Base-by-base conservation (phyloP, 768 basidiomycete species). In the Phanerochaete sordida region DNA sequence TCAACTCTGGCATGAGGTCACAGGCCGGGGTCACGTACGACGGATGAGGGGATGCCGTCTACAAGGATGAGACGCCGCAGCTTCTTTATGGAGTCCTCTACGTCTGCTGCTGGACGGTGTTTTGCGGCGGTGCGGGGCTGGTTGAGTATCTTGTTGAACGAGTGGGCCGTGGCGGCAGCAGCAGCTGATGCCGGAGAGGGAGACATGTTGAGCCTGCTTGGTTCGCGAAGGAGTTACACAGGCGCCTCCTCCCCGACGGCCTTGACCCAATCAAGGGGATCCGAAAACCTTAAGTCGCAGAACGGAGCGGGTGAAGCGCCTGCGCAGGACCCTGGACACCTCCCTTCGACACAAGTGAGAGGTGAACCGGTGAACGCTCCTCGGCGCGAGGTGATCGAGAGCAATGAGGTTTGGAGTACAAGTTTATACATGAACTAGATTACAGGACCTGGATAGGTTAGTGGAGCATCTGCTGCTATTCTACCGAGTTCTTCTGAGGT, bases 11-110 rank as follows among this genome's bases (percentile, higher is more conserved):
- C 3, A 28, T 57, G 43, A 35, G 9, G 24, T 47, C 26, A 57
- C 31, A 48, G 23, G 2, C n/a, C 11, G n/a, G 31, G 37, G 23
- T 23, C 15, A 81, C 88, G 60, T 71, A 93, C 94, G 44, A 79
- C 77, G 46, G 82, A 74, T 15, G 90, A 90, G 19, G 94, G 94
- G 59, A 96, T 91, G 8, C 93, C 93, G 61, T 95, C 94, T 23
- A 93, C 91, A 31, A 97, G 83, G 48, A 97, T 94, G 76, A 94
- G 77, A 37, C 94, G 82, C 44, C 94, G 77, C 57, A 97, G 76
- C 73, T 92, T 91, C 76, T 90, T 93, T n/a, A 88, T 79, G 23
- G 85, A 86, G 71, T 95, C 94, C 39, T 92, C 88, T 27, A 93
- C 84, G 61, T 84, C 85, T 33, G 79, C 76, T 23, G 83, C 76